Evolutionary conservation across 495 filamentous ascomycete genomes (phyloP).

Genomic region (Thermochaetoides thermophila): DNA sequence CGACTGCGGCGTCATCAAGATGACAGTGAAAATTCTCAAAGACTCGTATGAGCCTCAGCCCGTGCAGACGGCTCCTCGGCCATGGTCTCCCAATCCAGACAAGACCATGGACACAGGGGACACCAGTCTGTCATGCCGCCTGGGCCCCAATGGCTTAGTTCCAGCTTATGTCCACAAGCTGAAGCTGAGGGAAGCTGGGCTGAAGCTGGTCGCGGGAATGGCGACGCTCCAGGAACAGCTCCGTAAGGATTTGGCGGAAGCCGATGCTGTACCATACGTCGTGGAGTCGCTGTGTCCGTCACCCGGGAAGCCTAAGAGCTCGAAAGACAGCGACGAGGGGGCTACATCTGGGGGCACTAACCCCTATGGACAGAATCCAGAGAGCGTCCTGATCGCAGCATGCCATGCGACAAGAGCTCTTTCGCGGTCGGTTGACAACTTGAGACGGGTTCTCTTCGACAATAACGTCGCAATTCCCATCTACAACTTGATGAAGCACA

Average conservation of each 20-base stretch:
- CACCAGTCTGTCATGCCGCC: conserved; percentile 17
- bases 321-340: conserved; percentile 12
- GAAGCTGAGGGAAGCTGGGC: conserved; percentile 59
- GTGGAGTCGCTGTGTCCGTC: conserved; percentile 64
- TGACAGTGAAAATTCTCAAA: conserved; percentile 63
- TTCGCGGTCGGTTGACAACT: conserved; percentile 65
- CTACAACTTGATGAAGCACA: conserved; percentile 60
- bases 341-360: conserved; percentile 3
- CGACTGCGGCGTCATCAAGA: conserved; percentile 61
- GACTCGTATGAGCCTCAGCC: conserved; percentile 38
- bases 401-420: conserved; percentile 65
- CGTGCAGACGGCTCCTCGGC: conserved; percentile 21
- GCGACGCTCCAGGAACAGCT: conserved; percentile 72
- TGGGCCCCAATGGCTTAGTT: conserved; percentile 49
- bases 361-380: conserved; percentile 31
- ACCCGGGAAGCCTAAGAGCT: conserved; percentile 22
- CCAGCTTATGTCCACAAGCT: conserved; percentile 55
- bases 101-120: conserved; percentile 8
- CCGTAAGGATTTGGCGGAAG: conserved; percentile 67
- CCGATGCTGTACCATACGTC: conserved; percentile 64
- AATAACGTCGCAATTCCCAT: conserved; percentile 65
- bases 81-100: conserved; percentile 28
- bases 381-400: conserved; percentile 65
- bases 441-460: conserved; percentile 79
- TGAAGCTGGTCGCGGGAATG: conserved; percentile 65